phyloP scores from a whole-genome alignment of 2,329 filamentous ascomycete genomes.

The Sclerotinia glacialis region DNA sequence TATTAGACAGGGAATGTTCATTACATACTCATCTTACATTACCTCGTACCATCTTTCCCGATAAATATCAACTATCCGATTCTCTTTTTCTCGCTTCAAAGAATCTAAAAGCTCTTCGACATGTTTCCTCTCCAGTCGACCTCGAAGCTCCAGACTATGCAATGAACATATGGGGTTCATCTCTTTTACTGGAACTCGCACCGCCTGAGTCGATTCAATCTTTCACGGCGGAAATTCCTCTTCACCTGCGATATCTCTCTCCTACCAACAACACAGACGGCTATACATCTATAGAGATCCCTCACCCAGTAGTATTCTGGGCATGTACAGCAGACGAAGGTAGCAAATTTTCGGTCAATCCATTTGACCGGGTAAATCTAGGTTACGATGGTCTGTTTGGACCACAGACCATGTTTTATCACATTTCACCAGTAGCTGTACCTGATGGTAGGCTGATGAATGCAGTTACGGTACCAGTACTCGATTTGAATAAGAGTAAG shows the following conservation, averaged over 20 bases:
- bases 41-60: conserved; percentile 76
- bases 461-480: conserved; percentile 61
- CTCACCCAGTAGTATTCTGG: conserved; percentile 88
- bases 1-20: conserved; percentile 58
- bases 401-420: conserved; percentile 77
- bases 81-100: conserved; percentile 76
- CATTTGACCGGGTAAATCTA: conserved; percentile 81
- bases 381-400: conserved; percentile 83
- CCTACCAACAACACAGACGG: conserved; percentile 53
- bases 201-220: conserved; percentile 43
- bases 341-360: conserved; percentile 69
- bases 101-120: conserved; percentile 66
- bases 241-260: conserved; percentile 80
- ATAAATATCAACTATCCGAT: conserved; percentile 81
- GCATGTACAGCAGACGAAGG: conserved; percentile 69
- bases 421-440: conserved; percentile 53
- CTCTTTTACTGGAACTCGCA: conserved; percentile 70
- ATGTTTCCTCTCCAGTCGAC: conserved; percentile 74
- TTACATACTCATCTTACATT: conserved; percentile 80
- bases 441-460: conserved; percentile 47
- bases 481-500: conserved; percentile 51
- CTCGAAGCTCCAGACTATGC: conserved; percentile 88
- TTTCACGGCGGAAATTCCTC: conserved; percentile 70
- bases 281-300: conserved; percentile 56
- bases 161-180: conserved; percentile 73